phyloP scores from a whole-genome alignment of 2,329 filamentous ascomycete genomes.

The Pyrenophora teres region DNA sequence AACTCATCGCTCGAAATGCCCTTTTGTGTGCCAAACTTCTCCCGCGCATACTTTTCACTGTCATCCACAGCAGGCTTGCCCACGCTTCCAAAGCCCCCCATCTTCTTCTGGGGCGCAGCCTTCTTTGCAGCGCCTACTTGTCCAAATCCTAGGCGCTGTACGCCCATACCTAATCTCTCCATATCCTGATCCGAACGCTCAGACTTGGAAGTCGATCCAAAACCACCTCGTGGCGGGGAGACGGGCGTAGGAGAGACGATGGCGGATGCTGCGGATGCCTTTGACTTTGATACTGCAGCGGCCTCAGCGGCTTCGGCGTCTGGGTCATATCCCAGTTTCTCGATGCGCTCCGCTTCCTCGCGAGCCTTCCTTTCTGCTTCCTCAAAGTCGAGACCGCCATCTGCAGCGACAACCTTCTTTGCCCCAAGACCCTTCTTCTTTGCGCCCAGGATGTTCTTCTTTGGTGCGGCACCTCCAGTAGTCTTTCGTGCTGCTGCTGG shows the following conservation, averaged over 20 bases:
- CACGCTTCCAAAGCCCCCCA: constrained; percentile 88
- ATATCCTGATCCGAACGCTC: constrained; percentile 73
- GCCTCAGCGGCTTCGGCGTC: constrained; percentile 70
- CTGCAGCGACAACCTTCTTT: constrained; percentile 75
- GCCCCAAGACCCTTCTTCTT: constrained; percentile 62
- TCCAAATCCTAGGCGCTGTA: constrained; percentile 84
- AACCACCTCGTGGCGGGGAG: constrained; percentile 66
- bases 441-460: constrained; percentile 87
- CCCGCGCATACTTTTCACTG: constrained; percentile 78
- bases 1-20: constrained; percentile 98
- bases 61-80: constrained; percentile 73
- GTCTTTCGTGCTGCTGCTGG: constrained; percentile 83
- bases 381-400: constrained; percentile 81
- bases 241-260: constrained; percentile 78
- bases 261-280: constrained; percentile 56
- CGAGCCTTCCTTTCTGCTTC: constrained; percentile 96
- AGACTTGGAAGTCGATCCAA: constrained; percentile 62
- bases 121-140: constrained; percentile 71
- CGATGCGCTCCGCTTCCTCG: constrained; percentile 94
- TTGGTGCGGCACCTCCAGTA: constrained; percentile 64
- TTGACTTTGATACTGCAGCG: constrained; percentile 44
- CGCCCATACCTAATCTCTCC: constrained; percentile 87
- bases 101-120: constrained; percentile 67
- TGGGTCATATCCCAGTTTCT: constrained; percentile 92
- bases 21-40: constrained; percentile 91